Evolutionary conservation across 306 rosid genomes (phyloP), one percentile per base, ranked within the genome.

Genomic region (Prosopis cineraria): DNA sequence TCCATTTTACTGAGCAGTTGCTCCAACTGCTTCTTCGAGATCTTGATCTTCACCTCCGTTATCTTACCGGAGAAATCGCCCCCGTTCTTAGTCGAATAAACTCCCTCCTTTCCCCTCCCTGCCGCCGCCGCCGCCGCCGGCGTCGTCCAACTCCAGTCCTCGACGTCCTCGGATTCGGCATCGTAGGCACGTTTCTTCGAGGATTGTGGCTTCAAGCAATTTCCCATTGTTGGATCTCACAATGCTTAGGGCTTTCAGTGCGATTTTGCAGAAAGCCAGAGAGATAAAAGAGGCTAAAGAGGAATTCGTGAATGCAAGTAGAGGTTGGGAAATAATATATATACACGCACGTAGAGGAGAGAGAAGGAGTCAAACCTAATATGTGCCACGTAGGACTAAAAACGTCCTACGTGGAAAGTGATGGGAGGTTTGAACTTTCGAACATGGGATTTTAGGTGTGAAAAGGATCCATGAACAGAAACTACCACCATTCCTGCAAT

Each of bases 31-130:
- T 88, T 94, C 94, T 89, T 94, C 1, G 93, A 85, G 78, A 94
- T 94, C 93, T 89, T 94, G 56, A 94, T 85, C 90, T 91, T 94
- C 71, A 94, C 89, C 84, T 89, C 90, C 3, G 80, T 85, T 17
- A 55, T 34, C n/a, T 68, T 74, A 0, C 64, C 39, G 0, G 5
- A 7, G 2, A 3, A 0, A 0, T 25, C 3, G n/a, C 10, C 31
- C 1, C 11, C 43, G 4, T 36, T 19, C 73, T 10, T 7, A 8
- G 82, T 0, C 0, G 52, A 14, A 14, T 17, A 75, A 22, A 13
- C 47, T 10, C 39, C 19, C 25, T 78, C 1, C 6, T 1, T 8
- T 20, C 4, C 43, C 27, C 7, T 16, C 68, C 3, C 13, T 5
- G 70, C 75, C 40, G 33, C 64, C 20, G 71, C 73, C 37, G 29